Percentiles rank a stretch among this genome's conserved stretches.
phyloP scores from a whole-genome alignment of 768 basidiomycete genomes.

The Ramaria sp. region DNA sequence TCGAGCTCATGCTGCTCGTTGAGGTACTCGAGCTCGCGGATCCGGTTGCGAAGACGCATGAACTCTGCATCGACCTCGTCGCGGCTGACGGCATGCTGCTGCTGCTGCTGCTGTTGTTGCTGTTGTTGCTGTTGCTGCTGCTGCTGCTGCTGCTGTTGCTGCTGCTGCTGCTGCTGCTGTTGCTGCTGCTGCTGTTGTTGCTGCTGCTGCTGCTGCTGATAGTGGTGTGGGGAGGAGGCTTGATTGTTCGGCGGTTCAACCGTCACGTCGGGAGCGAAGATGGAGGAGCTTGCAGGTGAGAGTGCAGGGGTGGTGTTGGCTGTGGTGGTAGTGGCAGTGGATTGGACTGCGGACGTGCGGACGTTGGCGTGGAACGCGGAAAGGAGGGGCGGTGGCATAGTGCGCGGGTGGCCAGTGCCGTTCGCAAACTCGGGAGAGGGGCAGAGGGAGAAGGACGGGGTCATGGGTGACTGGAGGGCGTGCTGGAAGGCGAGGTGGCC shows the following conservation, averaged over 20 bases:
- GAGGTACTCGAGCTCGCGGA: slow-evolving; percentile 54
- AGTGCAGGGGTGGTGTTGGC: background rate
- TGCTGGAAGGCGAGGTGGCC: background rate
- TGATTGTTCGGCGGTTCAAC: background rate
- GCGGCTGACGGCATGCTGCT: slow-evolving; percentile 15
- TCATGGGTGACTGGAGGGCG: background rate
- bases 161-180: background rate
- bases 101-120: too few species aligned
- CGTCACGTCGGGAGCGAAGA: background rate
- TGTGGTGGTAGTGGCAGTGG: background rate
- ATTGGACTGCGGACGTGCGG: background rate
- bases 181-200: too few species aligned
- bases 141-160: background rate
- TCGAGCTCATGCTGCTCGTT: slow-evolving; percentile 43
- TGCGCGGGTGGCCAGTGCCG: background rate
- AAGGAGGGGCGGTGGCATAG: background rate
- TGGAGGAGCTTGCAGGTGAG: background rate
- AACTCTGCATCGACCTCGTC: slow-evolving; percentile 38
- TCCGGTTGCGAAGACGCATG: slow-evolving; percentile 39
- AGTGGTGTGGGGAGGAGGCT: background rate
- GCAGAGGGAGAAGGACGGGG: background rate
- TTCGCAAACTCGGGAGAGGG: background rate
- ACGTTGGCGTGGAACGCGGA: background rate
- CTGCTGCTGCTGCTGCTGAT: too few species aligned
- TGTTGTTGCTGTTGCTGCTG: too few species aligned